phyloP scores from a whole-genome alignment of 2,329 filamentous ascomycete species.

The Ophioceras dolichostomum region DNA sequence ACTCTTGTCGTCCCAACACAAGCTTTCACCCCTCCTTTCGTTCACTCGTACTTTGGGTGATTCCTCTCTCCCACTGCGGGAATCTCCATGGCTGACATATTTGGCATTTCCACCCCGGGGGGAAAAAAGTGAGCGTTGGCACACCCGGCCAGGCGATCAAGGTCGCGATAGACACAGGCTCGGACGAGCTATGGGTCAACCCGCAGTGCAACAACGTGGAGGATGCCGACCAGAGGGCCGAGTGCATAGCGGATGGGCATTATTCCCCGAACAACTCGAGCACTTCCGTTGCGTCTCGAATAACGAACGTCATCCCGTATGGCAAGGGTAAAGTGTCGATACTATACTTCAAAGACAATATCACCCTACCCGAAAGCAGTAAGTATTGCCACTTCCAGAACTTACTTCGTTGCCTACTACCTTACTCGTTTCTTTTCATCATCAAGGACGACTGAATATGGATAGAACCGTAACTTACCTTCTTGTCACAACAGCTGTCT shows the following conservation, averaged over 20 bases:
- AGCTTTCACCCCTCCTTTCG: too few species aligned
- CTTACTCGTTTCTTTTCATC: too few species aligned
- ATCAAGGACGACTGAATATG: too few species aligned
- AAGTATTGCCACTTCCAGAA: too few species aligned
- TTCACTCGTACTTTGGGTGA: too few species aligned
- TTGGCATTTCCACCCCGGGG: background rate
- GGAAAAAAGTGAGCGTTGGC: constrained; percentile 26
- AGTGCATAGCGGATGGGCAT: constrained; percentile 26
- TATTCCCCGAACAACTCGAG: constrained; percentile 18
- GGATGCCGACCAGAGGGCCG: constrained; percentile 15
- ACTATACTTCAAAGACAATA: constrained; percentile 16
- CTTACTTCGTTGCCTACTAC: too few species aligned
- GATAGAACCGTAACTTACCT: too few species aligned
- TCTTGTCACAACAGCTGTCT: constrained; percentile 12
- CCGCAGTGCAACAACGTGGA: constrained; percentile 34
- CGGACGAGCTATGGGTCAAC: constrained; percentile 46
- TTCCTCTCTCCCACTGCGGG: too few species aligned
- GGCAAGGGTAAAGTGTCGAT: constrained; percentile 16
- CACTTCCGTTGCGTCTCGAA: constrained; percentile 8
- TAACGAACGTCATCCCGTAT: constrained; percentile 12
- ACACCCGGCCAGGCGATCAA: constrained; percentile 33
- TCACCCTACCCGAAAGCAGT: constrained; percentile 15
- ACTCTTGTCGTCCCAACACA: too few species aligned
- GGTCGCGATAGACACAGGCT: constrained; percentile 39
- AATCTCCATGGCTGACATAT: too few species aligned